Evolutionary conservation across 2,329 filamentous ascomycete genomes (phyloP).

Genomic region (Chrysosphaeria jannelii): DNA sequence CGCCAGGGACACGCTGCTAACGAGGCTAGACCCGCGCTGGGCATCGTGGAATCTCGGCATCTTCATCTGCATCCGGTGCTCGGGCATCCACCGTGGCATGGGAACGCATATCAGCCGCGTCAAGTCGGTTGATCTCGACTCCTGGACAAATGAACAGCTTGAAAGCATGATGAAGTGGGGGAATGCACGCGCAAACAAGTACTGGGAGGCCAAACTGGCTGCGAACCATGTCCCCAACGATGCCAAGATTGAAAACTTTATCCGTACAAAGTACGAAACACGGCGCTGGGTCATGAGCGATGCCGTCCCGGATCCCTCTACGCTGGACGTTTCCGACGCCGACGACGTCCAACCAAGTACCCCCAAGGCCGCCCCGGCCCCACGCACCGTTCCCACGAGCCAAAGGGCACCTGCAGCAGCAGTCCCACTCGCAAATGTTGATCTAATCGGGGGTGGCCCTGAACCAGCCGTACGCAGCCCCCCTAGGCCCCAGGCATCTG

Average conservation of each 20-base stretch:
- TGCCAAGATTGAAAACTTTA: slow-evolving; percentile 98
- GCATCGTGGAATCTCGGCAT: slow-evolving; percentile 96
- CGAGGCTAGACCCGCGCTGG: slow-evolving; percentile 66
- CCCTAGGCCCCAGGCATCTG: too few relatives aligned
- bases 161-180: slow-evolving; percentile 88
- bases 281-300: slow-evolving; percentile 99
- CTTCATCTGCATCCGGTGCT: slow-evolving; percentile 94
- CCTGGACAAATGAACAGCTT: slow-evolving; percentile 95
- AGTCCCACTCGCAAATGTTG: slow-evolving; percentile 9
- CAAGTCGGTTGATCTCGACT: slow-evolving; percentile 91
- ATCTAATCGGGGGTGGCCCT: slow-evolving; percentile 52
- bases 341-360: slow-evolving; percentile 42
- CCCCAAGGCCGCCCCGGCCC: slow-evolving; percentile 29
- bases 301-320: slow-evolving; percentile 71
- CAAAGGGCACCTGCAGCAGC: slow-evolving; percentile 11
- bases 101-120: slow-evolving; percentile 94
- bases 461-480: too few relatives aligned
- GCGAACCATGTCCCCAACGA: slow-evolving; percentile 79
- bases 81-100: slow-evolving; percentile 95
- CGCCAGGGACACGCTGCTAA: not conserved
- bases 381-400: slow-evolving; percentile 7
- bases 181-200: slow-evolving; percentile 88
- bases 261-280: slow-evolving; percentile 93
- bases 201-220: slow-evolving; percentile 90
- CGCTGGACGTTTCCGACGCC: slow-evolving; percentile 55